Evolutionary conservation across 306 rosid genomes (phyloP), one percentile per base, ranked within the genome.

Genomic region (Adenanthera pavonina): DNA sequence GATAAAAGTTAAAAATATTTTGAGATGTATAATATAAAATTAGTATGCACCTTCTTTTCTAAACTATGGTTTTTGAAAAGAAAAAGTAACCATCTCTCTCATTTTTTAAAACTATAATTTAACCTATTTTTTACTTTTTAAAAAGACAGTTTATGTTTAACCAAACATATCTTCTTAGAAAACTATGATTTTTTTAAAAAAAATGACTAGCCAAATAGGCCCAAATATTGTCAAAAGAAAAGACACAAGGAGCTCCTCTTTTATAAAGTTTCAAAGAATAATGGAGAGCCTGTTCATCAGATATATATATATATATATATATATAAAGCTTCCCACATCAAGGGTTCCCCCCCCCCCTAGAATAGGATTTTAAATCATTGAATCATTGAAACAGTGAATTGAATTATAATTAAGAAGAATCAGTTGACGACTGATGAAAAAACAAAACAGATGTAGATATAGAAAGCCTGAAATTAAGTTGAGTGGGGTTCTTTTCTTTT

Each of bases 161-260:
- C 30, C 30, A 25, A 25, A 25, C 1, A 25, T 25, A 25, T 25
- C 30, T 25, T 25, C 30, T 25, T 25, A 25, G 30, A 25, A 25
- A 25, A 25, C 0, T 25, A 25, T 25, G 30, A 25, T 25, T 25
- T 25, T 25, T 25, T 25, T 25, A 25, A 25, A 25, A 25, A 25
- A n/a, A n/a, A n/a, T n/a, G 30, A 25, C 1, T 1, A 25, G 30
- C 30, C 30, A 25, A 25, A 25, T 25, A 25, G 30, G 30, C 30
- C 30, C 30, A 25, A 25, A 25, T 25, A 52, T 54, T 62, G 47
- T 48, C 9, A 19, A 15, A 78, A 70, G 25, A 19, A 40, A 78
- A 77, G 57, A 81, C 11, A 17, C 4, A 72, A 76, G 64, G 48
- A 60, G 69, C 44, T 72, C 65, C n/a, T 38, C 80, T 80, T 62